phyloP scores from a whole-genome alignment of 176 grass and related monocot genomes.

The Melocanna baccifera region DNA sequence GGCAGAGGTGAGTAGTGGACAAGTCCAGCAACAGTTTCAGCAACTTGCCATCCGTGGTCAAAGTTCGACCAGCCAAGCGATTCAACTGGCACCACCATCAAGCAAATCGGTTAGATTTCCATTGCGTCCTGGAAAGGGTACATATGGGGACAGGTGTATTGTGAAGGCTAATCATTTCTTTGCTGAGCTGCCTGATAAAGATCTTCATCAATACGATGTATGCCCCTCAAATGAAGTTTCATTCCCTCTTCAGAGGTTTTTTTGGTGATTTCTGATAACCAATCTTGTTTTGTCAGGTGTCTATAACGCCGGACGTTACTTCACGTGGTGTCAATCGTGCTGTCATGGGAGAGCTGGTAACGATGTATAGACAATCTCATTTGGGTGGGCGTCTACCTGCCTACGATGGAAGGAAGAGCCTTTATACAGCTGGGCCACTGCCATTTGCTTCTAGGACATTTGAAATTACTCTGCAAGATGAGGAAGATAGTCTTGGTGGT shows the following conservation, averaged over 20 bases:
- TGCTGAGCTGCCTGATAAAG: slow-evolving; percentile 87
- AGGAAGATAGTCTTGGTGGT: slow-evolving; percentile 61
- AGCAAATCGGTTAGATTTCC: slow-evolving; percentile 85
- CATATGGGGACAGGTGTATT: slow-evolving; percentile 70
- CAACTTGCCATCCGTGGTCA: slow-evolving; percentile 52
- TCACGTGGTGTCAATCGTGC: slow-evolving; percentile 91
- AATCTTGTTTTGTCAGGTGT: slow-evolving; percentile 48
- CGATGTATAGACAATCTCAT: slow-evolving; percentile 48
- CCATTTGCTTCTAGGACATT: slow-evolving; percentile 75
- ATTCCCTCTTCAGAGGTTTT: not conserved
- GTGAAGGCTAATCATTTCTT: slow-evolving; percentile 98
- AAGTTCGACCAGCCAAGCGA: slow-evolving; percentile 47
- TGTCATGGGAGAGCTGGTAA: slow-evolving; percentile 77
- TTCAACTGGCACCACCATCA: slow-evolving; percentile 61
- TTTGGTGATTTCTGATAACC: slow-evolving; percentile 7
- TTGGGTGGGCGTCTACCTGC: slow-evolving; percentile 79
- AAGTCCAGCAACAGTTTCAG: slow-evolving; percentile 68
- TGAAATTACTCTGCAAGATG: slow-evolving; percentile 72
- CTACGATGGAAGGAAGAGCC: slow-evolving; percentile 88
- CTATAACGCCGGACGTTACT: slow-evolving; percentile 77
- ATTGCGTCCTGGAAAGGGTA: slow-evolving; percentile 82
- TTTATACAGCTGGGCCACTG: slow-evolving; percentile 82
- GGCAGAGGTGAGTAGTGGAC: slow-evolving; percentile 58
- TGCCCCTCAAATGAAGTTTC: slow-evolving; percentile 13
- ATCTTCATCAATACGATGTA: slow-evolving; percentile 95